phyloP scores from a whole-genome alignment of 2,329 filamentous ascomycete genomes.

The Didymella exigua region DNA sequence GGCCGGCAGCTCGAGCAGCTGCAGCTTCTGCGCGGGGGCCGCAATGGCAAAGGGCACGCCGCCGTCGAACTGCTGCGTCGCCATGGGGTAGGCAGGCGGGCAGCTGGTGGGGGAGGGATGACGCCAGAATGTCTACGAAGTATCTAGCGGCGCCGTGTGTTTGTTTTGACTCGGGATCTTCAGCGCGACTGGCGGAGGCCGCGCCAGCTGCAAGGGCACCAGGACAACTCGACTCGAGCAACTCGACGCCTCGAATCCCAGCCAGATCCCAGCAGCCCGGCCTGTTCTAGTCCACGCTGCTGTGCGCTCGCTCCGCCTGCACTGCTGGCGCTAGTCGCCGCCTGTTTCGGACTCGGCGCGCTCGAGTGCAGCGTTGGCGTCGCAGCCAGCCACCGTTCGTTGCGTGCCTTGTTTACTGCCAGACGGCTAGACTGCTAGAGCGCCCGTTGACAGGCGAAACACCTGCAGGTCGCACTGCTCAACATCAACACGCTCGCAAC shows the following conservation, averaged over 20 bases:
- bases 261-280: constrained; percentile 10
- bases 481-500: constrained; percentile 8
- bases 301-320: constrained; percentile 32
- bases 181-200: constrained; percentile 1
- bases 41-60: constrained; percentile 53
- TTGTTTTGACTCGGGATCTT: constrained; percentile 7
- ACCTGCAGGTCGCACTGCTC: constrained; percentile 1
- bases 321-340: constrained; percentile 31
- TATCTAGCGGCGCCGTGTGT: constrained; percentile 5
- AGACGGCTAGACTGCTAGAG: background rate
- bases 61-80: constrained; percentile 49
- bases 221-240: background rate
- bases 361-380: background rate
- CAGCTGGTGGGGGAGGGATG: background rate
- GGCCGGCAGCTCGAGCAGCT: constrained; percentile 65
- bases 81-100: constrained; percentile 41
- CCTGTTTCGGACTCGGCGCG: constrained; percentile 28
- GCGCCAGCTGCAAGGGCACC: constrained; percentile 12
- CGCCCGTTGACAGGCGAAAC: constrained; percentile 12
- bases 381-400: constrained; percentile 19
- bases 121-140: background rate
- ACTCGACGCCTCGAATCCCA: too few relatives aligned
- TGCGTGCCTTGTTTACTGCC: constrained; percentile 30
- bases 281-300: constrained; percentile 23
- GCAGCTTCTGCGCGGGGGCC: constrained; percentile 58